Base-by-base conservation (phyloP, 768 basidiomycete genomes). In the Podaxis pistillaris region DNA sequence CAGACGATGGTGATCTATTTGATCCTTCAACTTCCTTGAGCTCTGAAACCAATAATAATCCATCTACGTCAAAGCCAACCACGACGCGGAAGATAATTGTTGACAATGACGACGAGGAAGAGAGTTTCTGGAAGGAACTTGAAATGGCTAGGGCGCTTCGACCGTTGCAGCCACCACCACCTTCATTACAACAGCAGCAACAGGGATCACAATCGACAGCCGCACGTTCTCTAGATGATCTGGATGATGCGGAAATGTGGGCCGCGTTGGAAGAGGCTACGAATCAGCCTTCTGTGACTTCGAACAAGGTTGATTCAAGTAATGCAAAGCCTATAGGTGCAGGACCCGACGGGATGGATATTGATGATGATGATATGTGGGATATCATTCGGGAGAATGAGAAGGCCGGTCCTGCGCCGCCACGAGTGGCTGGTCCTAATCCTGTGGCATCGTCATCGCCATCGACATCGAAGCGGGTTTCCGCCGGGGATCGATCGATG, bases 71-170 rank as follows among this genome's bases (percentile, higher is more conserved):
- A 40, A 63, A 22, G 26, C 38, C 62, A 22, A 17, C 59, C 5
- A 15, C 24, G 5, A 36, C 37, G 41, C 52, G 53, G 47, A 64
- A 49, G 38, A 49, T 49, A 15, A 41, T 64, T 58, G 59, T 59
- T 58, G 64, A 63, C 53, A 66, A 69, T 30, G 67, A 69, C 30
- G 75, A 75, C 15, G 83, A 84, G 5, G 86, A 89, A 37, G 84
- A 85, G 44, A 86, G 84, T 11, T 82, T 91, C 78, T 92, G 93
- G 87, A 83, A 85, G 64, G 77, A 86, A 40, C 73, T 90, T 63
- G 76, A 83, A 54, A 82, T 86, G 82, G 80, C 44, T 30, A 66
- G 24, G 69, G 70, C 28, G 65, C 72, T 38, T 68, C 68, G 33
- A 13, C 12, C 28, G 64, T 70, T 30, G 69, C 68, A 30, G 22